Base-by-base conservation (phyloP, 148 eudicot genomes). In the Spergularia bocconei region DNA sequence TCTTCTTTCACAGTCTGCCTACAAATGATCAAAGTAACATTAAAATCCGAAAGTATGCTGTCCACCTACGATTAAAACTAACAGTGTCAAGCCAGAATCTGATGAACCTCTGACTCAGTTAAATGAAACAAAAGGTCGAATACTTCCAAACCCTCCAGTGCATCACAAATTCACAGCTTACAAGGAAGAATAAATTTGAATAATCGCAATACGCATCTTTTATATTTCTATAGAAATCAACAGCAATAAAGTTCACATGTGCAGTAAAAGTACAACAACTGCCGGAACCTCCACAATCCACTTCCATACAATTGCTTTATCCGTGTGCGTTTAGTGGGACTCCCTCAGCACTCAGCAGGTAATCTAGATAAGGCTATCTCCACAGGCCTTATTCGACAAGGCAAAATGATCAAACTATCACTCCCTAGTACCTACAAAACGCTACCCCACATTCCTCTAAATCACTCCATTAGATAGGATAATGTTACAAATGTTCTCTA, bases 1-100 rank as follows among this genome's bases (percentile, higher is more conserved):
- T 95, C 98, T 76, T 95, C 98, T 84, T 85, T 86, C 79, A 90
- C 79, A 29, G 88, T 86, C 97, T 91, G 95, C 83, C 90, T 85
- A 85, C 80, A 84, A 63, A 33, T 58, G 47, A 55, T 70, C 44
- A 63, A 74, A 64, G 76, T 54, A 51, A 16, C 38, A 72, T 81
- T 41, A 81, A 77, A 76, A 54, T 23, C 29, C 12, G 36, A 59
- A 72, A 54, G 47, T 48, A 54, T 54, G 1, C 15, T 17, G 48
- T 17, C 44, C 63, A n/a, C 17, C 44, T 29, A 47, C 11, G 16
- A 20, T 47, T 5, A 47, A 16, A 20, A 21, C 10, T 11, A 51
- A 7, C 29, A 8, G n/a, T 16, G 54, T 47, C 44, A 63, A 44
- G 29, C 53, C 11, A 67, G 57, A 50, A 44, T n/a, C 25, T 15